Base-by-base conservation (phyloP, 139 green algal species). In the Coelastrella sp. region DNA sequence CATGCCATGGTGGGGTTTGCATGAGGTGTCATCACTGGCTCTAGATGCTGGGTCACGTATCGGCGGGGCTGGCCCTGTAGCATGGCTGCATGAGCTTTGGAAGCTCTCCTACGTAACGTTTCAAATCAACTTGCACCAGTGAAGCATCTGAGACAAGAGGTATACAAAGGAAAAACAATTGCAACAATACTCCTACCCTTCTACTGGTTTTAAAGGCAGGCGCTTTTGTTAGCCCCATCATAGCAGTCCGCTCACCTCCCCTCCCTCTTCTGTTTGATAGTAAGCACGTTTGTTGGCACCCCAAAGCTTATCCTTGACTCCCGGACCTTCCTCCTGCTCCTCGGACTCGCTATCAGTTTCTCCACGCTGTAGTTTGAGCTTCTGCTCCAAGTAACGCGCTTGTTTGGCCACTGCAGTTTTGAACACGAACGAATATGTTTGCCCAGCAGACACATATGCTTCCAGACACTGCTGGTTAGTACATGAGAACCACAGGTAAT, bases 241-340 rank as follows among this genome's bases (percentile, higher is more conserved):
- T 47, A 47, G 32, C 32, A 47, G 32, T 47, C 32, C 32, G 32
- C 77, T 14, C 5, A 61, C 54, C 77, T 83, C 77, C 19, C 11
- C 77, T 83, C 8, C 54, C 13, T 10, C 93, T 88, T 96, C 94
- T 5, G 93, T 96, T 65, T 94, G 94, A 79, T 99, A 98, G 92
- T 98, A 98, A 11, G 91, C 91, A 6, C 89, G 73, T 89, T 98
- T 98, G 81, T 92, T 96, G 19, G 93, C 91, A 20, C 97, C 96
- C 95, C 96, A 97, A 3, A 85, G 59, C 71, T 88, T 66, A 13
- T 64, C 88, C 11, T 91, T 59, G 87, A 47, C 83, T 87, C 87
- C 86, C 76, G 58, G 91, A 90, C 89, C 83, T 56, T 82, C 17
- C 66, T 91, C 81, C 8, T 79, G 89, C 14, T 83, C 71, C 0